A percentile compares a stretch with the other conserved stretches of the same genome.
phyloP scores from a whole-genome alignment of 345 rosid species.

The Moricandia arvensis region DNA sequence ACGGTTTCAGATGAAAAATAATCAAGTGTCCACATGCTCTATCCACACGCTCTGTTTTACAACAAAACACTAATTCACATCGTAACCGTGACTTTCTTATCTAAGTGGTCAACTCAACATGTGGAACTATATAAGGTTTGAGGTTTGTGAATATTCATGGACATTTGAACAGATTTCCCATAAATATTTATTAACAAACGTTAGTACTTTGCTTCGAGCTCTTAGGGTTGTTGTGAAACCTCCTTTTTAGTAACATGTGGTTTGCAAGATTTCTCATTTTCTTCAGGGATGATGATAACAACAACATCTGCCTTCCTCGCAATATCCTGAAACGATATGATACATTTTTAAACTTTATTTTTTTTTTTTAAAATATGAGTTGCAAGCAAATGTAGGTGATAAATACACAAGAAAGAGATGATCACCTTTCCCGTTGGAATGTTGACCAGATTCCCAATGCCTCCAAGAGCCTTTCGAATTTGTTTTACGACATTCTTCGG shows the following conservation, averaged over 20 bases:
- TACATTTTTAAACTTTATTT: no score
- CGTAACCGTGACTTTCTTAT: no score
- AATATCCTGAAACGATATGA: background rate
- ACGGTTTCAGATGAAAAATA: no score
- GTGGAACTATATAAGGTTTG: no score
- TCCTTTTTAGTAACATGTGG: conserved; percentile 39
- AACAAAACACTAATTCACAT: no score
- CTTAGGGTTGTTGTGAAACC: conserved; percentile 57
- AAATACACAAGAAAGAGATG: background rate
- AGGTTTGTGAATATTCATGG: no score
- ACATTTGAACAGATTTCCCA: no score
- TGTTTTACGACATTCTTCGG: conserved; percentile 54
- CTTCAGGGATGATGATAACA: conserved; percentile 58
- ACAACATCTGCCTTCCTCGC: background rate
- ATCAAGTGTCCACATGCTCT: no score
- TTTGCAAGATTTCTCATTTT: conserved; percentile 39
- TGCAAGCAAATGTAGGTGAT: background rate
- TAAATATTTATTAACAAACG: no score
- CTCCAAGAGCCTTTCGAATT: conserved; percentile 62
- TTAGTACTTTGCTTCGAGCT: conserved; percentile 72
- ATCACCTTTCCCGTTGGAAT: conserved; percentile 50
- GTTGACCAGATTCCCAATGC: conserved; percentile 65
- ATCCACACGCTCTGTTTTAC: no score
- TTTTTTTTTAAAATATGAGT: no score
- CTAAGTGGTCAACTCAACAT: no score